phyloP scores from a whole-genome alignment of 495 filamentous ascomycete species.

The Daldinia grandis region DNA sequence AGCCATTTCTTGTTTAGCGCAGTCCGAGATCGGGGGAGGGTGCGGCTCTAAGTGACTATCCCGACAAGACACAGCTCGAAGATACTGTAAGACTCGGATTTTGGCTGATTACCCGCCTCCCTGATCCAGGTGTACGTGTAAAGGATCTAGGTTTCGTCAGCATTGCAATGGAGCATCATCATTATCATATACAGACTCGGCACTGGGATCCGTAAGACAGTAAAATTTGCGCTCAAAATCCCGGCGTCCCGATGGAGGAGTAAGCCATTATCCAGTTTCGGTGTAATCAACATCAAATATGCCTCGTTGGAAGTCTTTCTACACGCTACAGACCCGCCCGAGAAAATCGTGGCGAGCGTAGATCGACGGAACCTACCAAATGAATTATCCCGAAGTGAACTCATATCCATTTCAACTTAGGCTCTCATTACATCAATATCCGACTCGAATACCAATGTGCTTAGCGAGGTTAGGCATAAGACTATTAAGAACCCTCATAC shows the following conservation, averaged over 20 bases:
- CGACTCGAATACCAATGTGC: not conserved
- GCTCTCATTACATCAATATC: not conserved
- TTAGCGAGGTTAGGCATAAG: not conserved
- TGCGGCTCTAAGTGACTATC: slow-evolving; percentile 31
- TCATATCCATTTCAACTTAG: not conserved
- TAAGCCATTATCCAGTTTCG: not conserved
- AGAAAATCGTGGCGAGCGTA: slow-evolving; percentile 1
- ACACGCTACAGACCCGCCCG: slow-evolving; percentile 10
- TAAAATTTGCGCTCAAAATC: not conserved
- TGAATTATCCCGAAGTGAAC: not conserved
- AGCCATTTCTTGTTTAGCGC: slow-evolving; percentile 25
- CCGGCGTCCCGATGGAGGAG: not conserved
- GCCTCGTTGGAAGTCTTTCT: slow-evolving; percentile 8
- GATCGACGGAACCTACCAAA: not conserved
- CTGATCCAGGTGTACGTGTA: slow-evolving; percentile 13
- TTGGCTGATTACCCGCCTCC: slow-evolving; percentile 17
- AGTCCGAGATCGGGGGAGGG: slow-evolving; percentile 23
- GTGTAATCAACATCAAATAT: slow-evolving; percentile 8
- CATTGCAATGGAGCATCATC: not conserved
- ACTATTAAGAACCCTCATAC: not conserved
- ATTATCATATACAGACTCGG: not conserved
- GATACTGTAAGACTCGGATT: slow-evolving; percentile 13
- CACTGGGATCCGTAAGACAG: not conserved
- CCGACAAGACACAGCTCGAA: slow-evolving; percentile 6
- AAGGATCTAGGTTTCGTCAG: slow-evolving; percentile 13